Base-by-base conservation (phyloP, 202 grass and related monocot genomes). In the Cymbopogon flexuosus region DNA sequence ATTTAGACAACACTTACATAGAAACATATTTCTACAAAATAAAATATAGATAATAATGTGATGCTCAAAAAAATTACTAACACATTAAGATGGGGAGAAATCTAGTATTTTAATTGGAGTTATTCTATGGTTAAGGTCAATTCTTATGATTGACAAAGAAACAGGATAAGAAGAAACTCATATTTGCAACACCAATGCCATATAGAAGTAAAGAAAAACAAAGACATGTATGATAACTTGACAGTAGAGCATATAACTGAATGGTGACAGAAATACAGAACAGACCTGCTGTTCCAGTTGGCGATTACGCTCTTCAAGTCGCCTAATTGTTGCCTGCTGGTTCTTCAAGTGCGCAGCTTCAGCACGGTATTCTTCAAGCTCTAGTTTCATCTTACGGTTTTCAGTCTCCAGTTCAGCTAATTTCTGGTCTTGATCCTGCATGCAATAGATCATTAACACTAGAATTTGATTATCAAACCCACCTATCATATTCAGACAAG, bases 341-440 rank as follows among this genome's bases (percentile, higher is more conserved):
- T 99, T 99, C 85, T 94, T 99, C 72, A 99, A 76, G 78, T 99
- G 96, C 0, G 90, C 88, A 78, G 96, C 79, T 99, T 99, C 96
- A 18, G 92, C 83, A 37, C 90, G 87, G 47, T 91, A 99, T 80
- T 99, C 96, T 86, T 99, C 96, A 68, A 99, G 92, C 74, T 99
- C 96, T 73, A 99, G 90, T 72, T 99, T 99, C 92, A 99, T 99
- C 83, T 99, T 99, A 81, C 90, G 82, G 76, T 96, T 99, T 80
- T 99, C 96, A 82, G 88, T 88, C 73, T 99, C 92, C 47, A 96
- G 65, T 93, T 99, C 92, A 85, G 85, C 91, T 74, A 99, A 35
- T 79, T 96, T 99, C 83, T 99, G 92, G 24, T 99, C 92, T 90
- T 96, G 92, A 70, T 99, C 96, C 96, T 99, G 75, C 56, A 82